These are phyloP conservation scores for Lactarius evosmus DNA, from an alignment of 768 basidiomycete species.

Conservation along the genomic window DNA sequence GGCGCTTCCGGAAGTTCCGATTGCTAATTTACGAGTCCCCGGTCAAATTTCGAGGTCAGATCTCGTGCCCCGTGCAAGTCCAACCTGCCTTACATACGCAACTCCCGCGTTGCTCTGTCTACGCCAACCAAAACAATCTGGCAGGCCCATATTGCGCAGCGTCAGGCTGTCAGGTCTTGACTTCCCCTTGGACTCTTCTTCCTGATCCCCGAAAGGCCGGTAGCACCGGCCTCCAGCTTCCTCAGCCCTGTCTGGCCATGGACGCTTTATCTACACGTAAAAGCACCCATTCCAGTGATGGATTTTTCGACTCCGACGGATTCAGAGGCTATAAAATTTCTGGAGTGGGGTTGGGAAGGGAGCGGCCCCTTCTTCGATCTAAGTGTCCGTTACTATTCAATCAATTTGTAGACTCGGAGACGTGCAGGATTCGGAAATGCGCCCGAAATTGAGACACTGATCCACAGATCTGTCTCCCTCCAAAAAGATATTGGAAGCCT, in stretches of 20 bases:
- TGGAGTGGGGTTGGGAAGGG: no score
- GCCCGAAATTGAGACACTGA: neutral
- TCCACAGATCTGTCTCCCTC: neutral
- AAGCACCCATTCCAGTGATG: neutral
- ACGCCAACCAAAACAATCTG: neutral
- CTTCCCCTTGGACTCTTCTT: neutral
- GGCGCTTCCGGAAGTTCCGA: neutral
- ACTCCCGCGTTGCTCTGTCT: neutral
- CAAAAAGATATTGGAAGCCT: neutral
- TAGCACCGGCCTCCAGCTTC: neutral
- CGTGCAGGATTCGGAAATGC: neutral
- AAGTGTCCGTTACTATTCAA: no score
- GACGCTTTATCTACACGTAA: neutral
- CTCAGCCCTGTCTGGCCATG: neutral
- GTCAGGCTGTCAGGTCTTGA: no score
- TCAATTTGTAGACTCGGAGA: neutral
- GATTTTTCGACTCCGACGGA: neutral
- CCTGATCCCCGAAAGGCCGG: neutral
- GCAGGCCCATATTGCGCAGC: neutral
- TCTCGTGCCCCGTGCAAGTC: neutral
- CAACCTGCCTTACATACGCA: neutral
- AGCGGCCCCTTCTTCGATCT: no score
- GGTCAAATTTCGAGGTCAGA: neutral
- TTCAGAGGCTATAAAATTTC: neutral
- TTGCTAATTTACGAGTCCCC: neutral